phyloP scores from a whole-genome alignment of 345 rosid genomes.

The Turritis glabra region DNA sequence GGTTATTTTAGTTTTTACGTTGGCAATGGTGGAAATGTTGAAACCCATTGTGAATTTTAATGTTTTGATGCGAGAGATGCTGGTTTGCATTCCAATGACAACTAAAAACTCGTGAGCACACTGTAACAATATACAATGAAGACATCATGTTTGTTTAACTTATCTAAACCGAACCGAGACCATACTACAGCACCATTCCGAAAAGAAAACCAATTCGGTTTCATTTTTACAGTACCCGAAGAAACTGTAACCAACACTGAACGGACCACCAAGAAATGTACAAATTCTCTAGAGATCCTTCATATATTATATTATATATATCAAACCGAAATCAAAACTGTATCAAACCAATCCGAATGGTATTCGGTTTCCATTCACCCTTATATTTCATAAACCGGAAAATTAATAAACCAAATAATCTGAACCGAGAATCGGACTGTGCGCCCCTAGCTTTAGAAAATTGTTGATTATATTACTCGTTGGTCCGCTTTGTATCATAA shows the following conservation, averaged over 20 bases:
- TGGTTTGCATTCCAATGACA: background rate
- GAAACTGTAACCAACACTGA: background rate
- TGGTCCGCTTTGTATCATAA: conserved; percentile 1
- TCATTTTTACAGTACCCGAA: background rate
- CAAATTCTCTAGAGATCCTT: background rate
- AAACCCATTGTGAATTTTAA: no score
- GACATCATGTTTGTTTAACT: background rate
- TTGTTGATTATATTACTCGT: background rate
- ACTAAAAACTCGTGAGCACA: background rate
- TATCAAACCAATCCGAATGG: conserved; percentile 8
- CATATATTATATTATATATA: background rate
- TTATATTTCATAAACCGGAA: background rate
- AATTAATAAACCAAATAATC: background rate
- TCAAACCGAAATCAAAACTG: conserved; percentile 10
- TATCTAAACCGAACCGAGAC: background rate
- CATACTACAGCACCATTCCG: background rate
- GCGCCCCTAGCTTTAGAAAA: background rate
- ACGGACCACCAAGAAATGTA: background rate
- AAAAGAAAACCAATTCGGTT: background rate
- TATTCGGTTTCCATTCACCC: background rate
- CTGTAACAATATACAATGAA: background rate
- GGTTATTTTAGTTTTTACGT: no score
- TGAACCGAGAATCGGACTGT: background rate
- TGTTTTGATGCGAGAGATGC: background rate
- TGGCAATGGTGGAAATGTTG: no score